These are phyloP conservation scores for Lanmaoa pseudosensibilis DNA, from an alignment of 768 basidiomycete genomes.

Conservation along the genomic window DNA sequence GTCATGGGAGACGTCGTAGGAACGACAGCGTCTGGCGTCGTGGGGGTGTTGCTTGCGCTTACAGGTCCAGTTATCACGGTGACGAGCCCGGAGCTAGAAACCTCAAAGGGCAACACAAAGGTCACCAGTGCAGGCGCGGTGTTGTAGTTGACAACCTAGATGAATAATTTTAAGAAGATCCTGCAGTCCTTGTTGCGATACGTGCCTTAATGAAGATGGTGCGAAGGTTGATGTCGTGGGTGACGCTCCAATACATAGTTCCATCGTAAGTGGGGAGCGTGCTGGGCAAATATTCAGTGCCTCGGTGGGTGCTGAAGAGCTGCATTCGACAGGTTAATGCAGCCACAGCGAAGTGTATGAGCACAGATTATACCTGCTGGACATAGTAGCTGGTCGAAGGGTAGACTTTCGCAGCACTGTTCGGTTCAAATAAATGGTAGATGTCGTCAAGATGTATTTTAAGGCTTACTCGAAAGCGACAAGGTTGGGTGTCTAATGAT, in stretches of 20 bases:
- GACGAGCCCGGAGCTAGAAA: conserved; percentile 43
- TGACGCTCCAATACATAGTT: conserved; percentile 64
- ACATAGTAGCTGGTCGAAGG: conserved; percentile 63
- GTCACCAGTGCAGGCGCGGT: conserved; percentile 41
- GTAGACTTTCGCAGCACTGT: conserved; percentile 52
- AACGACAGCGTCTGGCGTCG: conserved; percentile 45
- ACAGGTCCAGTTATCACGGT: conserved; percentile 51
- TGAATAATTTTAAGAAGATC: not conserved
- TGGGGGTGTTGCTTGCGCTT: conserved; percentile 56
- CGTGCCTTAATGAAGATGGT: conserved; percentile 59
- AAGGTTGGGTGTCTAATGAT: conserved; percentile 49
- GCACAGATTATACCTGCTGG: conserved; percentile 46
- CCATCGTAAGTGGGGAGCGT: conserved; percentile 50
- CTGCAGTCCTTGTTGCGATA: not conserved
- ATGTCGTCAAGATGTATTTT: not conserved
- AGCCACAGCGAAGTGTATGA: not conserved
- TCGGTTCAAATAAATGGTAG: not conserved
- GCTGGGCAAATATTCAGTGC: conserved; percentile 63
- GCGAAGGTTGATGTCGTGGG: conserved; percentile 23
- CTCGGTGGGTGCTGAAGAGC: conserved; percentile 64
- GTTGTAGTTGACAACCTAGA: conserved; percentile 55
- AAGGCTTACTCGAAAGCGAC: conserved; percentile 58
- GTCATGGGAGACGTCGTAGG: conserved; percentile 46
- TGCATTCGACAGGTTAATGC: conserved; percentile 22
- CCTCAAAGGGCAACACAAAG: conserved; percentile 56